Conservation (phyloP, 2,329 filamentous ascomycete species). For the Aspergillus novofumigatus region DNA sequence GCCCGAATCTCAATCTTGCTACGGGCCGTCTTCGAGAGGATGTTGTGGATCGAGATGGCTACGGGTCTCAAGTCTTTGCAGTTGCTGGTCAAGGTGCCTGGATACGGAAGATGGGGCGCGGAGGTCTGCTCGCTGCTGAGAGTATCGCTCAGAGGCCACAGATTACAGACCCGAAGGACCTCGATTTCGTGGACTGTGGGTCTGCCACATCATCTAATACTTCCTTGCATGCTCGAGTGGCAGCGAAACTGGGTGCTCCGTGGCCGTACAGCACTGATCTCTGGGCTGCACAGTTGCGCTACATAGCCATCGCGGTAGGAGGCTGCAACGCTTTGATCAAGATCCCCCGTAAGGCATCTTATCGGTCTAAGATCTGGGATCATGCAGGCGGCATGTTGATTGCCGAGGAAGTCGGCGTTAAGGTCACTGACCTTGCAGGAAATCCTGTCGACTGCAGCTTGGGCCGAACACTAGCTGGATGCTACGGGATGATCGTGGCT, state of each 20-base stretch:
- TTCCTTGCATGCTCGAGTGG: slow-evolving; percentile 37
- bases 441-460: slow-evolving; percentile 45
- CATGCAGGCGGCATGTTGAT: slow-evolving; percentile 53
- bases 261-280: slow-evolving; percentile 48
- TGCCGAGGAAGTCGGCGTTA: slow-evolving; percentile 48
- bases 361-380: slow-evolving; percentile 53
- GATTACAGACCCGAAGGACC: slow-evolving; percentile 26
- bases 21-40: slow-evolving; percentile 35
- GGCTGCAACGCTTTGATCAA: slow-evolving; percentile 48
- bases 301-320: slow-evolving; percentile 49
- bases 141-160: slow-evolving; percentile 26
- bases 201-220: slow-evolving; percentile 35
- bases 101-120: slow-evolving; percentile 36
- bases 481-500: slow-evolving; percentile 41
- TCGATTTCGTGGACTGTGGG: slow-evolving; percentile 46
- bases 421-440: slow-evolving; percentile 50
- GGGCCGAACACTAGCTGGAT: slow-evolving; percentile 37
- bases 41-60: slow-evolving; percentile 40
- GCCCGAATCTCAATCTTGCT: slow-evolving; percentile 54
- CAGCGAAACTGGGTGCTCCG: slow-evolving; percentile 34
- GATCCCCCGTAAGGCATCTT: slow-evolving; percentile 40
- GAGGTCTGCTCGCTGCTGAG: slow-evolving; percentile 28
- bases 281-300: slow-evolving; percentile 53
- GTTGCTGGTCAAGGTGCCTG: slow-evolving; percentile 43
- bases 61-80: slow-evolving; percentile 50